Percentiles rank a stretch among this genome's conserved stretches.
These are phyloP conservation scores for Cyberlindnera veronae DNA, from an alignment of 805 yeast genomes.

Conservation along the genomic window DNA sequence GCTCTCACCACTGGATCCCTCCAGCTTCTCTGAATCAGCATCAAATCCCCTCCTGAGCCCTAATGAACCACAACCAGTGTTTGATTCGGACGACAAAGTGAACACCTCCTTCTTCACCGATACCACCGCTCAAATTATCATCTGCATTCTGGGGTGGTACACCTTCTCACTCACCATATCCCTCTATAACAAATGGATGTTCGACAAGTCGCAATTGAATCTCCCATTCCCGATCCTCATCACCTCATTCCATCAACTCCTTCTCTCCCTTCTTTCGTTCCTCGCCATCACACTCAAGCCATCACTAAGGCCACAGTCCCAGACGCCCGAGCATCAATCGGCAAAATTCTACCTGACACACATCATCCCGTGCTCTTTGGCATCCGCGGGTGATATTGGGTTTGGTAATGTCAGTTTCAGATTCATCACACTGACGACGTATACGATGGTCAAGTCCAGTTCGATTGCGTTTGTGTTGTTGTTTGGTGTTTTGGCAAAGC, in stretches of 20 bases:
- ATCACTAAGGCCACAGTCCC: constrained; percentile 12
- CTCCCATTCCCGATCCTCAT: constrained; percentile 81
- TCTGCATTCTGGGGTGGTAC: constrained; percentile 57
- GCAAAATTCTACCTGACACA: constrained; percentile 41
- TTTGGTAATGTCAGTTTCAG: constrained; percentile 81
- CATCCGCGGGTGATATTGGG: constrained; percentile 93
- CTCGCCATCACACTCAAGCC: constrained; percentile 19
- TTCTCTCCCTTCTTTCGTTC: constrained; percentile 52
- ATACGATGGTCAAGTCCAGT: constrained; percentile 91
- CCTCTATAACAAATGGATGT: constrained; percentile 96
- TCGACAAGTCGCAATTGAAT: constrained; percentile 67
- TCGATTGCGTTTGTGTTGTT: constrained; percentile 83
- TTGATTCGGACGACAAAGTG: not conserved
- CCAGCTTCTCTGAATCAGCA: not conserved
- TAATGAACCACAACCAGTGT: not conserved
- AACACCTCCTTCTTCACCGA: constrained; percentile 11
- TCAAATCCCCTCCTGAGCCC: not conserved
- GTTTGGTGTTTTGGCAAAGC: constrained; percentile 77
- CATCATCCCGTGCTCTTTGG: constrained; percentile 79
- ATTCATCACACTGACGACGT: constrained; percentile 75
- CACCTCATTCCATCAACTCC: constrained; percentile 81
- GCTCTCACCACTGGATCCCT: constrained; percentile 5
- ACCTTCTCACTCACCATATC: constrained; percentile 65
- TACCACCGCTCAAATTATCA: constrained; percentile 14
- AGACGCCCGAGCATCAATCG: constrained; percentile 3